phyloP scores from a whole-genome alignment of 495 filamentous ascomycete species.

The Penicillium argentinense region DNA sequence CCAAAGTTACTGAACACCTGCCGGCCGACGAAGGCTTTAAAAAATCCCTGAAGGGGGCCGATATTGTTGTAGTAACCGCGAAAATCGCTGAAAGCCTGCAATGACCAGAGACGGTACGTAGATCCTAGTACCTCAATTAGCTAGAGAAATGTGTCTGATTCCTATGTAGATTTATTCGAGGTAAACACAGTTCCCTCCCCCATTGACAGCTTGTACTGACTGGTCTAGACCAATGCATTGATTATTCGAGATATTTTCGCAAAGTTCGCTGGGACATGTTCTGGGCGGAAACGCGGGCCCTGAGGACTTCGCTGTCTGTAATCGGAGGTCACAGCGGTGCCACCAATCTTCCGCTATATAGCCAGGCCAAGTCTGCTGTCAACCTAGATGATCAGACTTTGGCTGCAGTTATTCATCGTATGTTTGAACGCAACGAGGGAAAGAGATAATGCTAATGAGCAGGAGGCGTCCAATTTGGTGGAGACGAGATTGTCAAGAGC shows the following conservation, averaged over 20 bases:
- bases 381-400: background rate
- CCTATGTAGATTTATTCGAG: background rate
- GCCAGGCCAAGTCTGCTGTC: conserved; percentile 71
- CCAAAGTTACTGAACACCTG: conserved; percentile 77
- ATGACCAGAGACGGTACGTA: conserved; percentile 78
- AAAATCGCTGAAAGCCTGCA: conserved; percentile 92
- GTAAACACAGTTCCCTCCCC: too few relatives aligned
- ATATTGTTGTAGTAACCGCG: conserved; percentile 86
- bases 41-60: conserved; percentile 73
- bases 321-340: conserved; percentile 85
- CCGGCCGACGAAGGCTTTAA: conserved; percentile 77
- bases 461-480: conserved; percentile 91
- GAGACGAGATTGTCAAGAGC: conserved; percentile 89
- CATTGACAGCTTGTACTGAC: background rate
- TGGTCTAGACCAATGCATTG: conserved; percentile 62
- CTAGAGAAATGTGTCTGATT: too few relatives aligned
- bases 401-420: conserved; percentile 5
- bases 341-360: conserved; percentile 85
- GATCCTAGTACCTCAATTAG: too few relatives aligned
- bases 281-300: too few relatives aligned
- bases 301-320: too few relatives aligned
- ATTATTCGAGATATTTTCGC: conserved; percentile 89
- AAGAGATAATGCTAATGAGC: too few relatives aligned
- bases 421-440: background rate
- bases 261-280: conserved; percentile 70